These are phyloP conservation scores for Geranium incanum DNA, from an alignment of 441 rosid species.

Conservation along the genomic window DNA sequence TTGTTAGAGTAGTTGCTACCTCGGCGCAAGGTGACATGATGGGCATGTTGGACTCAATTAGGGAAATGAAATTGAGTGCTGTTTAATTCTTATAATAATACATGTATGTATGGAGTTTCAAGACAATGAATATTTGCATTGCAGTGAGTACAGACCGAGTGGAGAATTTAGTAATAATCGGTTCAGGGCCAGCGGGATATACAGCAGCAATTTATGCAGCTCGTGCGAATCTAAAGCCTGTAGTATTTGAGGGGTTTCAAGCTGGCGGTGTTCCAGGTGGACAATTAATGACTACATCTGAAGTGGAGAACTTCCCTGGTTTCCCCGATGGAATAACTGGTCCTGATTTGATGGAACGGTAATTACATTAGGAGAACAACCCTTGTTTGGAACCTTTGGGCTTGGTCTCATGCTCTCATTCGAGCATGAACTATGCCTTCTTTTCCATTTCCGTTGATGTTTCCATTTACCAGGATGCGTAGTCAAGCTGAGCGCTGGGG, in stretches of 20 bases:
- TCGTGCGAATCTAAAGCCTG: conserved; percentile 6
- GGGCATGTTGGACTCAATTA: background rate
- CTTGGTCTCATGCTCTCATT: background rate
- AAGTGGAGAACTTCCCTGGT: conserved; percentile 9
- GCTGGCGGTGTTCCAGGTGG: conserved; percentile 6
- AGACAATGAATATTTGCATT: background rate
- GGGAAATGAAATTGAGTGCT: background rate
- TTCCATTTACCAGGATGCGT: background rate
- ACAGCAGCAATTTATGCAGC: conserved; percentile 7
- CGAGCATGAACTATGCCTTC: background rate
- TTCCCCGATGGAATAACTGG: background rate
- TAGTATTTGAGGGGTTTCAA: conserved; percentile 6
- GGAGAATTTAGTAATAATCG: conserved; percentile 4
- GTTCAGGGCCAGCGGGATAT: conserved; percentile 7
- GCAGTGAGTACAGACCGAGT: background rate
- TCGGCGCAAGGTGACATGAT: background rate
- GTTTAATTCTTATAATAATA: background rate
- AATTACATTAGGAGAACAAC: background rate
- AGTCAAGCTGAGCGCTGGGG: conserved; percentile 9
- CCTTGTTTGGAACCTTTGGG: background rate
- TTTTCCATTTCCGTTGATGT: background rate
- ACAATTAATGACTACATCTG: conserved; percentile 3
- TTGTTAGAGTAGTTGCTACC: background rate
- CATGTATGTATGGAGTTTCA: background rate
- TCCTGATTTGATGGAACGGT: conserved; percentile 4